Conservation (phyloP, 2,329 filamentous ascomycete genomes). For the Leptographium radiaticola region DNA sequence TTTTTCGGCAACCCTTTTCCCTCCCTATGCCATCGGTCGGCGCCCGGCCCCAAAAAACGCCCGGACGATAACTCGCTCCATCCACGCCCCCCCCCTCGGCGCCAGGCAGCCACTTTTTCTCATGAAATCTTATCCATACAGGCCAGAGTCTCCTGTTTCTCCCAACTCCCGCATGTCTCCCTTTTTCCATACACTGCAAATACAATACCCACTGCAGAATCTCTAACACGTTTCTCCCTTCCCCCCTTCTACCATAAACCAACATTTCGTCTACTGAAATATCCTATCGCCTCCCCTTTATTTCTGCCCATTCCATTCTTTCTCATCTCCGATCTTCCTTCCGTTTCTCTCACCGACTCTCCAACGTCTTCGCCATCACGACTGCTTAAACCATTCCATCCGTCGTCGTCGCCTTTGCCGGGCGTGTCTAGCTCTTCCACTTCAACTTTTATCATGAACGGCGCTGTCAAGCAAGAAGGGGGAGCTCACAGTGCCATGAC, state of each 20-base stretch:
- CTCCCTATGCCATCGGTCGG: not conserved
- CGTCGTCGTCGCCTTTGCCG: not conserved
- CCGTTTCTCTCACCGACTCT: not conserved
- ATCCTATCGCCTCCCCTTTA: not conserved
- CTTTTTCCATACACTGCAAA: not conserved
- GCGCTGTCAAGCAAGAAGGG: slow-evolving; percentile 10
- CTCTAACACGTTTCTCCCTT: slow-evolving; percentile 1
- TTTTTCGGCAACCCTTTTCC: not conserved
- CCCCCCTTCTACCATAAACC: not conserved
- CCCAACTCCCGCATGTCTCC: not conserved
- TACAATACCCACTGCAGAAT: not conserved
- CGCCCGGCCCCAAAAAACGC: not conserved
- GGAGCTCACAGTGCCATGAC: slow-evolving; percentile 7
- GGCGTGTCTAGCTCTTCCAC: not conserved
- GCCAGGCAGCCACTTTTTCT: not conserved
- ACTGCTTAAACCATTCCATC: not conserved
- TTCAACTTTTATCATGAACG: slow-evolving; percentile 2
- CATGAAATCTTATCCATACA: not conserved
- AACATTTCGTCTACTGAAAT: not conserved
- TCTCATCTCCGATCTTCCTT: not conserved
- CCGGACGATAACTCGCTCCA: not conserved
- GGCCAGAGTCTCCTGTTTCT: not conserved
- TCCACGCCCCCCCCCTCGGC: not conserved
- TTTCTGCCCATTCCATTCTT: not conserved
- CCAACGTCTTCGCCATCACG: not conserved